Percentiles rank a stretch among this genome's conserved stretches.
Evolutionary conservation across 129 eudicot genomes (phyloP).

Genomic region (Flaveria bidentis): DNA sequence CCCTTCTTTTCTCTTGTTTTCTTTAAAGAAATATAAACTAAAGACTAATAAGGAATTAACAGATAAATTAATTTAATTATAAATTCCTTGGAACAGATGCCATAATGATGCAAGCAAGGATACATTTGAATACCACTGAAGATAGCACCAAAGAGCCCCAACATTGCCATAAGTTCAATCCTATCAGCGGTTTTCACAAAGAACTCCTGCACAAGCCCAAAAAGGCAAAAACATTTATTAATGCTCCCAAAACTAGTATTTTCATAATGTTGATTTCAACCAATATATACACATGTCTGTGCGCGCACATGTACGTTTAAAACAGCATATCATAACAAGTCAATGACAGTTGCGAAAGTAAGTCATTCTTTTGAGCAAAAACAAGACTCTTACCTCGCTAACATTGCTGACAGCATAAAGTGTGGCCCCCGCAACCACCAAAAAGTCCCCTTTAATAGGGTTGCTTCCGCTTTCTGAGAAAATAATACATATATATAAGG

Average conservation of each 20-base stretch:
- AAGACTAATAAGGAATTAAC: neutral
- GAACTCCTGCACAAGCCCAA: conserved; percentile 60
- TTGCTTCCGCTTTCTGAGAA: conserved; percentile 63
- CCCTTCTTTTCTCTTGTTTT: neutral
- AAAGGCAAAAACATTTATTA: neutral
- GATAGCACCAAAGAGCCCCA: conserved; percentile 91
- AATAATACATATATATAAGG: neutral
- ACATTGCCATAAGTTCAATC: conserved; percentile 90
- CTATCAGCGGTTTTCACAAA: conserved; percentile 87
- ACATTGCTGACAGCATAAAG: conserved; percentile 88
- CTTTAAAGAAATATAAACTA: neutral
- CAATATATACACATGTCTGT: neutral
- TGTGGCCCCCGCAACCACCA: conserved; percentile 86
- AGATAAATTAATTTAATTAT: neutral
- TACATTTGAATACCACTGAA: conserved; percentile 90
- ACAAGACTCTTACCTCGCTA: conserved; percentile 57
- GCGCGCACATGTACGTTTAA: neutral
- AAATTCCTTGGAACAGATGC: too few relatives aligned
- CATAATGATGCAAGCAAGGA: conserved; percentile 41
- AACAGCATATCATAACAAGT: neutral
- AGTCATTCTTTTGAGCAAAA: conserved; percentile 1
- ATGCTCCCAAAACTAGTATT: neutral
- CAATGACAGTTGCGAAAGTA: neutral
- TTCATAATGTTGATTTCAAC: neutral
- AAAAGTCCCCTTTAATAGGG: conserved; percentile 79